phyloP scores from a whole-genome alignment of 164 flowering plant genomes.

The Vitis labrusca region DNA sequence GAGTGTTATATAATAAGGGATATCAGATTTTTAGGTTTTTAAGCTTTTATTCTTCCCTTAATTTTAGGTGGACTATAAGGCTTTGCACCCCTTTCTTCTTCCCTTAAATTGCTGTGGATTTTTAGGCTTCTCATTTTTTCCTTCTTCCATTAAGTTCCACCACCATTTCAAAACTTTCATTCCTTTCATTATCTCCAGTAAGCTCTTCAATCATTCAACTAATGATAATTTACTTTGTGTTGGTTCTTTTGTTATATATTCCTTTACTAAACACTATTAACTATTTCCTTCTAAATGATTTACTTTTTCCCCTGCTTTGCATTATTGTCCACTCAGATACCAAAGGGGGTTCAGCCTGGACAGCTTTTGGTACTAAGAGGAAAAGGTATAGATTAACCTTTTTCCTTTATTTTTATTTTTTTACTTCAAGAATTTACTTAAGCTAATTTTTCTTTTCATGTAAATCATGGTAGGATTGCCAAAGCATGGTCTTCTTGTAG shows the following conservation, averaged over 20 bases:
- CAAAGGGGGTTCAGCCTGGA: conserved; percentile 90
- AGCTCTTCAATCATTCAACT: not conserved
- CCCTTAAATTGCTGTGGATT: too few relatives aligned
- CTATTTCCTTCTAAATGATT: too few relatives aligned
- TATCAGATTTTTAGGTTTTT: too few relatives aligned
- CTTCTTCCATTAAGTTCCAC: not conserved
- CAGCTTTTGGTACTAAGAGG: conserved; percentile 75
- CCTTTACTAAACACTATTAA: not conserved
- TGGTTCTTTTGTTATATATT: not conserved
- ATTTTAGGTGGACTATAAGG: too few relatives aligned
- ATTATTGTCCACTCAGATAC: conserved; percentile 58
- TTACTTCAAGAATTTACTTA: not conserved
- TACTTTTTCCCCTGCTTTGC: not conserved
- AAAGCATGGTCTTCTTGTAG: conserved; percentile 53
- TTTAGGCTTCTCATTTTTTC: too few relatives aligned
- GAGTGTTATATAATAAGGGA: too few relatives aligned
- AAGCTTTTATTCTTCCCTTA: too few relatives aligned
- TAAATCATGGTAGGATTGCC: conserved; percentile 59
- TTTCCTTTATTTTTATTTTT: too few relatives aligned
- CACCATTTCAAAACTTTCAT: not conserved
- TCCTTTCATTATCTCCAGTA: not conserved
- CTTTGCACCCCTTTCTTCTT: too few relatives aligned
- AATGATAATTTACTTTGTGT: not conserved
- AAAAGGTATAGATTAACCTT: conserved; percentile 48
- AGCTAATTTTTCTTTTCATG: not conserved